Evolutionary conservation across 106 monocot genomes (phyloP).

Genomic region (Narthecium ossifragum): DNA sequence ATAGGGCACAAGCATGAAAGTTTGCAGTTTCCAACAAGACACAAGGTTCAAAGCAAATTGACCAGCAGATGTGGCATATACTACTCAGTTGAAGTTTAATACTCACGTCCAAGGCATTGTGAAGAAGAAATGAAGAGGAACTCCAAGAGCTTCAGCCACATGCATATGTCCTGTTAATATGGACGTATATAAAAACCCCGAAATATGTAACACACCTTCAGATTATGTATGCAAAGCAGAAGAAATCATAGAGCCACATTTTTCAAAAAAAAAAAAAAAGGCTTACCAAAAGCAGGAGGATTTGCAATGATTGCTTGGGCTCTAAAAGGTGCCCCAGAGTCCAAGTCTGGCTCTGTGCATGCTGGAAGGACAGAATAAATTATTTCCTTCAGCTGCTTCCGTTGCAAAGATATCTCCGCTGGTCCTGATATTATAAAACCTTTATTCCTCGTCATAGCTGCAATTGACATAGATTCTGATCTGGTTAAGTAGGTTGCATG

Average conservation of each 20-base stretch:
- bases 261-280: background rate
- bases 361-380: constrained; percentile 89
- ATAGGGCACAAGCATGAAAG: too few relatives aligned
- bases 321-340: constrained; percentile 64
- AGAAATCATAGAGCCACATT: background rate
- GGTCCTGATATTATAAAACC: constrained; percentile 79
- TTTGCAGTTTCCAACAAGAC: too few relatives aligned
- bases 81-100: too few relatives aligned
- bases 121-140: constrained; percentile 93
- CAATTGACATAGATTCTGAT: constrained; percentile 8
- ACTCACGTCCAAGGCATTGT: constrained; percentile 99
- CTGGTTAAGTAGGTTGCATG: background rate
- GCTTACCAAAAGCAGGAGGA: constrained; percentile 94
- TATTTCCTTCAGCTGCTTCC: constrained; percentile 83
- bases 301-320: constrained; percentile 97
- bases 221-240: background rate
- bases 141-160: constrained; percentile 95
- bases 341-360: constrained; percentile 93
- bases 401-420: constrained; percentile 70
- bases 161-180: constrained; percentile 74
- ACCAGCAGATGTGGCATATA: too few relatives aligned
- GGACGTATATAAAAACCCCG: background rate
- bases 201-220: background rate
- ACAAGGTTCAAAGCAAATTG: too few relatives aligned
- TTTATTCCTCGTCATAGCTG: constrained; percentile 88